Percentiles rank a stretch among this genome's conserved stretches.
These are phyloP conservation scores for Sporothrix euskadiensis DNA, from an alignment of 2,329 filamentous ascomycete species.

Conservation along the genomic window DNA sequence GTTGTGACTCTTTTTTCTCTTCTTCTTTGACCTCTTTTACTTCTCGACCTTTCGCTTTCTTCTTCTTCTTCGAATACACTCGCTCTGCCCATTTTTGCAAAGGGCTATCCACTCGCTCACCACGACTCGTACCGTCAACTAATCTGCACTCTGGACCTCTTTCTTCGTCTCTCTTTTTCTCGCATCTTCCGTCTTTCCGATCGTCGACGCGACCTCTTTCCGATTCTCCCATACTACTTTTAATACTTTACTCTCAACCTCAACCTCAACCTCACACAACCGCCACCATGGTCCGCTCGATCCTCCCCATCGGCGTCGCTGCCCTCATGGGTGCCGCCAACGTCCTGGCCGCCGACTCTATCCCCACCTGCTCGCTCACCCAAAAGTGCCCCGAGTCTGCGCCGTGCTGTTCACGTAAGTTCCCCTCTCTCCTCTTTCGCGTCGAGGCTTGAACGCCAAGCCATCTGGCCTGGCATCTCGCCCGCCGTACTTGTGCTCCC, in stretches of 20 bases:
- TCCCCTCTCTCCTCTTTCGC: not conserved
- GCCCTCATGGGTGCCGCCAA: slow-evolving; percentile 44
- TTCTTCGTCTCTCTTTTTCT: slow-evolving; percentile 12
- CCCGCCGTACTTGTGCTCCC: not conserved
- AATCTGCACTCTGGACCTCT: slow-evolving; percentile 12
- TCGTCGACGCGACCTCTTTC: slow-evolving; percentile 13
- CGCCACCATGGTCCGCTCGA: slow-evolving; percentile 37
- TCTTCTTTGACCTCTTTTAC: not conserved
- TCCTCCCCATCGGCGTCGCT: slow-evolving; percentile 41
- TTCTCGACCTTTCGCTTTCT: not conserved
- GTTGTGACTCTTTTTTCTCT: slow-evolving; percentile 1
- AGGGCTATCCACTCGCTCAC: slow-evolving; percentile 18
- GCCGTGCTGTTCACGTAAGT: slow-evolving; percentile 81
- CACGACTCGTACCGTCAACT: not conserved
- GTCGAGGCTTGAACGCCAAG: not conserved
- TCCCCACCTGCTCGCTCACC: slow-evolving; percentile 48
- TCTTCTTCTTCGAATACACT: slow-evolving; percentile 5
- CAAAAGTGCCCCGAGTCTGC: slow-evolving; percentile 68
- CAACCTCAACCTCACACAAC: not conserved
- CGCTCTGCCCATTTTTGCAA: not conserved
- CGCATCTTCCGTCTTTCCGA: not conserved
- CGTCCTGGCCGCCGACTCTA: slow-evolving; percentile 42
- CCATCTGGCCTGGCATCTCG: not conserved
- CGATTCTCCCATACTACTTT: not conserved
- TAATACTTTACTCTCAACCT: not conserved